Conservation (phyloP, 805 yeast species). For the Cyberlindnera galapagoensis region DNA sequence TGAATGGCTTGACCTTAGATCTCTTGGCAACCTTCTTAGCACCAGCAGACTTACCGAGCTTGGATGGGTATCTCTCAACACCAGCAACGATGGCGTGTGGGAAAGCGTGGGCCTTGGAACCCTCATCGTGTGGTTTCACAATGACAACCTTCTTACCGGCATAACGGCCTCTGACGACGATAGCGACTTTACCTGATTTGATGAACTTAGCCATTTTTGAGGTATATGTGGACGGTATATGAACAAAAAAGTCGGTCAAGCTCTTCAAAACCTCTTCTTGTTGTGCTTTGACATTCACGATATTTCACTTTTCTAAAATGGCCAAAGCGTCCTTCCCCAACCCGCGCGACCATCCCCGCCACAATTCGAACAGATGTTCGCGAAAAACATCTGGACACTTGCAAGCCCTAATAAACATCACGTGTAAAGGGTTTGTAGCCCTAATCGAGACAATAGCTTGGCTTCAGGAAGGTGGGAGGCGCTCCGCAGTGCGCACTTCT, state of each 20-base stretch:
- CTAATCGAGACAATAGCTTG: no score
- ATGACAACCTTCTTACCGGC: constrained; percentile 99
- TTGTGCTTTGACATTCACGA: constrained; percentile 7
- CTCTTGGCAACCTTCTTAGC: constrained; percentile 95
- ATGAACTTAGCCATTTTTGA: constrained; percentile 91
- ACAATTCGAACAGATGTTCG: no score
- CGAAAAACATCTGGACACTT: no score
- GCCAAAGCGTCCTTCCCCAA: constrained; percentile 4
- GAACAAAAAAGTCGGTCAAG: constrained; percentile 12
- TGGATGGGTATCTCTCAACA: constrained; percentile 96
- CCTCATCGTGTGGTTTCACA: constrained; percentile 96
- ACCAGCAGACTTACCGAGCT: constrained; percentile 91
- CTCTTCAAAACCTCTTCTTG: not conserved
- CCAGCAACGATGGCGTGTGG: constrained; percentile 99
- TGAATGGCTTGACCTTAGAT: constrained; percentile 97
- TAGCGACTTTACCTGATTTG: constrained; percentile 96
- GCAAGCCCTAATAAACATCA: not conserved
- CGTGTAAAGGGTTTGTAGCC: no score
- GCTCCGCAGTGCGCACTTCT: no score
- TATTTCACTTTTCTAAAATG: constrained; percentile 24
- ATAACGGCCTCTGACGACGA: constrained; percentile 70
- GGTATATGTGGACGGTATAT: constrained; percentile 8
- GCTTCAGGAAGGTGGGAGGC: no score
- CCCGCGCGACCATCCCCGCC: no score
- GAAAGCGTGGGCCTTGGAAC: constrained; percentile 96